Percentiles rank a stretch among this genome's conserved stretches.
phyloP scores from a whole-genome alignment of 306 rosid genomes.

The Gastrolobium bilobum region DNA sequence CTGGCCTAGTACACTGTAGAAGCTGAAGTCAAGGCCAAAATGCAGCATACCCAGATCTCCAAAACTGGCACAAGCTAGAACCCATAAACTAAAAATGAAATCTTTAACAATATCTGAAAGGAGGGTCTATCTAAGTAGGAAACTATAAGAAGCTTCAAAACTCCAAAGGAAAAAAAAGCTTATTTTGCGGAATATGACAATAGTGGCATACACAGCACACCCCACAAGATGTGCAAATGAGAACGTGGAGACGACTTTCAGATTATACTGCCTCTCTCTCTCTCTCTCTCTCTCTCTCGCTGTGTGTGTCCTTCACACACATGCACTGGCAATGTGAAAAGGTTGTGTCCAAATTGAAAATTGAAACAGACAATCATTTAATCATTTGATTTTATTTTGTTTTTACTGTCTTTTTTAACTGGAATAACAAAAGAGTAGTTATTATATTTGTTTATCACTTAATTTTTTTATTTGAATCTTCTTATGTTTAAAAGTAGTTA shows the following conservation, averaged over 20 bases:
- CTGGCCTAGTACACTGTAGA: conserved; percentile 13
- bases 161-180: conserved; percentile 14
- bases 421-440: not conserved
- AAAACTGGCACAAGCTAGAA: conserved; percentile 31
- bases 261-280: conserved; percentile 3
- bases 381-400: conserved; percentile 19
- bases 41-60: conserved; percentile 63
- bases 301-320: conserved; percentile 18
- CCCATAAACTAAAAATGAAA: conserved; percentile 48
- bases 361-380: conserved; percentile 10
- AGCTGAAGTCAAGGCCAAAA: conserved; percentile 24
- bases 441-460: not conserved
- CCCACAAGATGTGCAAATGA: conserved; percentile 48
- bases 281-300: not conserved
- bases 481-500: too few species aligned
- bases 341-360: conserved; percentile 21
- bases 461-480: not conserved
- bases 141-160: conserved; percentile 35
- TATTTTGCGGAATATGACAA: conserved; percentile 51
- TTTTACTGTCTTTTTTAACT: not conserved
- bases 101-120: conserved; percentile 45
- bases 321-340: conserved; percentile 26
- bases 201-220: conserved; percentile 43
- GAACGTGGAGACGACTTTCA: conserved; percentile 86
- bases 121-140: conserved; percentile 10